phyloP scores from a whole-genome alignment of 768 basidiomycete genomes.

The Calocera cornea region DNA sequence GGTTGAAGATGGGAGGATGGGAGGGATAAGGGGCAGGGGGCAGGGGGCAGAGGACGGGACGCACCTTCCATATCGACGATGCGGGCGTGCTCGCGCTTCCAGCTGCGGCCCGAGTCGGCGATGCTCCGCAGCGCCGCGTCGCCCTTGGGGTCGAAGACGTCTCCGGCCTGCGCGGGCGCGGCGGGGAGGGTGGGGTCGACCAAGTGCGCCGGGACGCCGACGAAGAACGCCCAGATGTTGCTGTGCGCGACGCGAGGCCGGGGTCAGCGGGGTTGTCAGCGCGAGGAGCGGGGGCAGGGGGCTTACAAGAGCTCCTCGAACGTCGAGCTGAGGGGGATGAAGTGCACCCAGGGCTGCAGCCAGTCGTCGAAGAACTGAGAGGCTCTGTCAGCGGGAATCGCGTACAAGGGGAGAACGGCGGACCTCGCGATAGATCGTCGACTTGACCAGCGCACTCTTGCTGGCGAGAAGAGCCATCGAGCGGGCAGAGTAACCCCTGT shows the following conservation, averaged over 20 bases:
- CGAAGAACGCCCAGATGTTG: slow-evolving; percentile 7
- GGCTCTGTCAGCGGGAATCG: not conserved
- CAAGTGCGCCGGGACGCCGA: not conserved
- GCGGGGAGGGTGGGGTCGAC: slow-evolving; percentile 19
- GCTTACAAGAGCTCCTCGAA: slow-evolving; percentile 6
- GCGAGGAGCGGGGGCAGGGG: not conserved
- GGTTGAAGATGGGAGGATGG: too few species aligned
- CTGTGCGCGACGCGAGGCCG: too few species aligned
- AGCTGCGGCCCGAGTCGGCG: not conserved
- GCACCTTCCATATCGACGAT: slow-evolving; percentile 7
- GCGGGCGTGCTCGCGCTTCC: not conserved
- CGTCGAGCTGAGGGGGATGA: slow-evolving; percentile 3
- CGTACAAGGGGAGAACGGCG: slow-evolving; percentile 10
- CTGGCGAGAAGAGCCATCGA: slow-evolving; percentile 7
- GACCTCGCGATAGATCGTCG: slow-evolving; percentile 5
- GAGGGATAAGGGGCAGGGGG: too few species aligned
- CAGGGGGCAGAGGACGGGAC: too few species aligned
- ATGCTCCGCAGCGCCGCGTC: not conserved
- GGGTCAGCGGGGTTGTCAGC: not conserved
- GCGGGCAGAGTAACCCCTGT: slow-evolving; percentile 6
- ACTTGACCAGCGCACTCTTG: slow-evolving; percentile 2
- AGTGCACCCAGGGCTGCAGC: slow-evolving; percentile 9
- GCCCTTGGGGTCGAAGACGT: slow-evolving; percentile 10
- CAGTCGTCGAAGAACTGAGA: slow-evolving; percentile 5
- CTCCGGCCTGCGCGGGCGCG: slow-evolving; percentile 2